Base-by-base conservation (phyloP, 768 basidiomycete genomes). In the Chalciporus piperatus region DNA sequence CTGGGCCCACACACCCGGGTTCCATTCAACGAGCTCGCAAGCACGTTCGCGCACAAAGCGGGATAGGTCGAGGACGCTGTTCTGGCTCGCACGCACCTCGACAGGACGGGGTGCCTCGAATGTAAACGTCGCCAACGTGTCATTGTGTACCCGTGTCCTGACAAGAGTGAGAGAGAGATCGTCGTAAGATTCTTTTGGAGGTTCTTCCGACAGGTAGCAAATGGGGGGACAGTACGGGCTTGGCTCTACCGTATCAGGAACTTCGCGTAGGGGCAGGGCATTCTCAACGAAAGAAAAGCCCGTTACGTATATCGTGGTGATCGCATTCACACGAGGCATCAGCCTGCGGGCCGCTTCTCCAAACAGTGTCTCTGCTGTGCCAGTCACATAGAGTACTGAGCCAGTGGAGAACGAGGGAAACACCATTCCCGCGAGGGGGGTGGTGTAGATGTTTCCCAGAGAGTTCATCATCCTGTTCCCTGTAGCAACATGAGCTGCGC, bases 391-490 rank as follows among this genome's bases (percentile, higher is more conserved):
- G 7, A 86, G 72, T 12, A 85, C 72, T 28, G 79, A 69, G 3
- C 85, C 84, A 0, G 72, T 74, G 11, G 67, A 65, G 58, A 81
- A 85, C 17, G 73, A 74, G 7, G 80, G 63, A 51, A 85, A 77
- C n/a, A 80, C 79, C 13, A 85, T 69, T 1, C 77, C 78, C 4
- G 84, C 84, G 2, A 80, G 60, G 4, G 80, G 79, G 0, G 79
- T 82, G 19, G 74, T 72, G 53, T 81, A 77, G 27, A 84, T 77
- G 52, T 85, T 84, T 2, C 84, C 83, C 12, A 86, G 65, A 14
- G 83, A 82, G 17, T 79, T 83, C 77, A 86, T 76, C 47, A 83
- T 67, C 3, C 82, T 74, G 58, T 86, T 85, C 1, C 83, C 83
- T 83, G 40, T 2, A 40, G 14, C 6, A 37, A 22, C 17, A 3